Evolutionary conservation across 352 stramenopile species (phyloP), one percentile per base, ranked within the genome.

Genomic region (Globisporangium solare): DNA sequence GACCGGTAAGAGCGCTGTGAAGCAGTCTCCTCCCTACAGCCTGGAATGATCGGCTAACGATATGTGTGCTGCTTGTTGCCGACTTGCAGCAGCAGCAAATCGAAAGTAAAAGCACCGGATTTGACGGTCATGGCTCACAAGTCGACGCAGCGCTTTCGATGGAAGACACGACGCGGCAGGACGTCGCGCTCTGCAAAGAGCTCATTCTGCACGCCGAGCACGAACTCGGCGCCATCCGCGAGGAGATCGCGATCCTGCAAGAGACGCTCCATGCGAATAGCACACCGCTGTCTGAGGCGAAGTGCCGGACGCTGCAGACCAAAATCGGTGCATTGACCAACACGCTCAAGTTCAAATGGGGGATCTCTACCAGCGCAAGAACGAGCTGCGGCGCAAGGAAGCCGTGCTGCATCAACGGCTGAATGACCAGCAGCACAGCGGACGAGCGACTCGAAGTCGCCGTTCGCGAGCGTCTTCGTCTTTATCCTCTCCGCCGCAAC

Each of bases 331-430:
- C 48, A 31, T 63, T 88, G 13, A 71, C 66, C 20, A 88, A 90
- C 40, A 63, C 85, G 5, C 64, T 92, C 54, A 83, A 88, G 58
- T 77, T 79, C 21, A 73, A 75, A 15, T 79, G 0, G 83, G 79
- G 11, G 81, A 90, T 35, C 49, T 90, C 17, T 93, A 82, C 51
- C 80, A 92, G 57, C 76, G 83, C 17, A 74, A 71, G 55, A 91
- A 93, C 60, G 79, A 91, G 47, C 65, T 93, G 14, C 79, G 76
- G 32, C 73, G 74, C 24, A 86, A 86, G 39, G 74, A 83, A 48
- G 61, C 67, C 14, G 72, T 74, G n/a, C 76, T 61, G 22, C 73
- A 60, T 6, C 55, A 35, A 8, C 27, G 27, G 27, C 27, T 35
- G 6, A 35, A 35, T 6, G 27, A 35, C 27, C 2, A 3, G 27